Evolutionary conservation across 1,139 yeast genomes (phyloP).

Genomic region (Suhomyces wounanorum): DNA sequence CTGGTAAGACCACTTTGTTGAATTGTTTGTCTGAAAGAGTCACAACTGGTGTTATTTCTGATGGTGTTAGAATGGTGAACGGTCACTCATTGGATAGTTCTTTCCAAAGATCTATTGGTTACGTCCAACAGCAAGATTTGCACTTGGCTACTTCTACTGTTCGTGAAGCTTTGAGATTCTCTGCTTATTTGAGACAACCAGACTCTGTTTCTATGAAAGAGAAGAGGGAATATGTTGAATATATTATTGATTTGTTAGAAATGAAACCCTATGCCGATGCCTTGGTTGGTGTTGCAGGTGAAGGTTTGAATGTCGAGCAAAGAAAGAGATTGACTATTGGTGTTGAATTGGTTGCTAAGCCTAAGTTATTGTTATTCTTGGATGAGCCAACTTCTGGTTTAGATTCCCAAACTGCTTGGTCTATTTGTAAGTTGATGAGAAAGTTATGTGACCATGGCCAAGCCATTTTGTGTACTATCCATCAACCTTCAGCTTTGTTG

Average conservation of each 20-base stretch:
- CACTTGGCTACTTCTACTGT: slow-evolving; percentile 41
- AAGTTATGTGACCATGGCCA: slow-evolving; percentile 46
- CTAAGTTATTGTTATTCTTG: slow-evolving; percentile 37
- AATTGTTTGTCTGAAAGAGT: slow-evolving; percentile 37
- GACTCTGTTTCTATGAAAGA: slow-evolving; percentile 28
- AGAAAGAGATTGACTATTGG: slow-evolving; percentile 41
- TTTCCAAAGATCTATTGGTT: slow-evolving; percentile 44
- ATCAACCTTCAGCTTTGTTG: slow-evolving; percentile 45
- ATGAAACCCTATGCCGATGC: slow-evolving; percentile 40
- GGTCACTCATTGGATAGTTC: slow-evolving; percentile 37
- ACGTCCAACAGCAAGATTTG: slow-evolving; percentile 44
- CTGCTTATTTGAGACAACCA: slow-evolving; percentile 42
- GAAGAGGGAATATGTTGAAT: slow-evolving; percentile 39
- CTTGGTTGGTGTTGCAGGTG: slow-evolving; percentile 42
- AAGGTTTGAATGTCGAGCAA: slow-evolving; percentile 43
- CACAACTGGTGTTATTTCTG: slow-evolving; percentile 36
- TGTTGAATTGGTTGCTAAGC: slow-evolving; percentile 44
- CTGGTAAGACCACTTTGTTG: slow-evolving; percentile 38
- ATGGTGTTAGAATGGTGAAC: slow-evolving; percentile 39
- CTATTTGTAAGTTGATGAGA: slow-evolving; percentile 44
- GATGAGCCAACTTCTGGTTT: slow-evolving; percentile 55
- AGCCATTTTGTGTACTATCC: slow-evolving; percentile 46
- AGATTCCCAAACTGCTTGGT: slow-evolving; percentile 49
- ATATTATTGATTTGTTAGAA: slow-evolving; percentile 39
- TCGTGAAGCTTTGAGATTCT: slow-evolving; percentile 39